phyloP scores from a whole-genome alignment of 192 early-diverging fungal species.

The Gamsiella multidivaricata region DNA sequence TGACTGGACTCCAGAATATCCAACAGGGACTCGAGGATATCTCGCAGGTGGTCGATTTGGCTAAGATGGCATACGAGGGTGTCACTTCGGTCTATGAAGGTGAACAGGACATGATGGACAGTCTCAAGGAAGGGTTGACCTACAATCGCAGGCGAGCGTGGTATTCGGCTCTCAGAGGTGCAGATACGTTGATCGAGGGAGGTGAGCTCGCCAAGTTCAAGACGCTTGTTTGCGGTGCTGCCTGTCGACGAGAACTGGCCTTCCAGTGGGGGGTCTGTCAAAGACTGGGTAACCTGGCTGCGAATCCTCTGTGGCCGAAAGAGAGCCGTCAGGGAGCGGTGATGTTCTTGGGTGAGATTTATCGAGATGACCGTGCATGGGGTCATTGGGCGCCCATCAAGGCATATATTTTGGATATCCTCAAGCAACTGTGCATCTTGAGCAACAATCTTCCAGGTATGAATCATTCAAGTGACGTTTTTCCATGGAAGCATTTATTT shows the following conservation, averaged over 20 bases:
- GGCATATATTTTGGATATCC: constrained; percentile 2
- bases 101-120: not conserved
- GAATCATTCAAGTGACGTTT: too few species aligned
- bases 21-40: not conserved
- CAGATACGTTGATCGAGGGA: not conserved
- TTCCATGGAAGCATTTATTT: not conserved
- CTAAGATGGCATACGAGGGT: not conserved
- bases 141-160: not conserved
- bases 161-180: constrained; percentile 6
- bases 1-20: constrained; percentile 1
- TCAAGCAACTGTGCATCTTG: not conserved
- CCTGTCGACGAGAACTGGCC: not conserved
- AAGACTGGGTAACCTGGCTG: not conserved
- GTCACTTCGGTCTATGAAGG: not conserved
- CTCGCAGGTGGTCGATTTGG: not conserved
- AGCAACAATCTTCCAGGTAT: not conserved
- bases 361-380: not conserved
- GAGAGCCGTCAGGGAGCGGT: not conserved
- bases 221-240: not conserved
- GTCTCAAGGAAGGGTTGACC: constrained; percentile 4
- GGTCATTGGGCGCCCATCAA: constrained; percentile 1
- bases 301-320: not conserved
- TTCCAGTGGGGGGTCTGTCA: constrained; percentile 7
- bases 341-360: not conserved
- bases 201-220: not conserved